These are phyloP conservation scores for Bipolaris oryzae DNA, from an alignment of 2,329 filamentous ascomycete species.

Conservation along the genomic window DNA sequence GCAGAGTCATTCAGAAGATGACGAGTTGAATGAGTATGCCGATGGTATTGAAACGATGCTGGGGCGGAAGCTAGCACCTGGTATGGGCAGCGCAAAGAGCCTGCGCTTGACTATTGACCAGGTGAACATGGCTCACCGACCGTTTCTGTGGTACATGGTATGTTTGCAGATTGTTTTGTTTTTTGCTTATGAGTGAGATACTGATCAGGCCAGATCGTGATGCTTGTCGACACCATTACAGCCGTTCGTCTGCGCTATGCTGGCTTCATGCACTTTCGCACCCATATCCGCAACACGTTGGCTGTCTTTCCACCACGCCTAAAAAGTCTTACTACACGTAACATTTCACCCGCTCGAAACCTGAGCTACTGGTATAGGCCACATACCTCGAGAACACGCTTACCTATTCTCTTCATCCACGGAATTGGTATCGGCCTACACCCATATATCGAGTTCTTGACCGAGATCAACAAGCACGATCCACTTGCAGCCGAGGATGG, in stretches of 20 bases:
- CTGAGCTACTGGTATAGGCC: slow-evolving; percentile 71
- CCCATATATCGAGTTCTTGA: slow-evolving; percentile 65
- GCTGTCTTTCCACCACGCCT: slow-evolving; percentile 65
- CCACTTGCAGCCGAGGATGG: slow-evolving; percentile 44
- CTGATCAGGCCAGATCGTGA: slow-evolving; percentile 48
- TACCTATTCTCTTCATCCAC: slow-evolving; percentile 71
- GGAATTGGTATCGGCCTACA: slow-evolving; percentile 73
- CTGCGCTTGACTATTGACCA: slow-evolving; percentile 71
- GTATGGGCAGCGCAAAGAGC: slow-evolving; percentile 61
- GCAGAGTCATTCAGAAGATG: slow-evolving; percentile 45
- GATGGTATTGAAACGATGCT: slow-evolving; percentile 60
- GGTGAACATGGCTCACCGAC: slow-evolving; percentile 65
- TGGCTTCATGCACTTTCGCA: slow-evolving; percentile 61
- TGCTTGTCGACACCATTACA: slow-evolving; percentile 59
- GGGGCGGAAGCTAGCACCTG: slow-evolving; percentile 58
- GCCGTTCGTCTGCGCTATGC: slow-evolving; percentile 52
- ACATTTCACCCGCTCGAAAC: slow-evolving; percentile 56
- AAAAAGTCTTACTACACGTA: slow-evolving; percentile 55
- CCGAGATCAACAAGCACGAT: slow-evolving; percentile 54
- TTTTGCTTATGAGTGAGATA: not conserved
- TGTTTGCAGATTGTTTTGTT: slow-evolving; percentile 32
- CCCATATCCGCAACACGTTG: slow-evolving; percentile 50
- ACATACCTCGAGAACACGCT: slow-evolving; percentile 62
- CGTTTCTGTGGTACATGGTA: slow-evolving; percentile 68
- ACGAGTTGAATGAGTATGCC: slow-evolving; percentile 63